These are phyloP conservation scores for Aspergillus cavernicola DNA, from an alignment of 495 filamentous ascomycete species.

Conservation along the genomic window DNA sequence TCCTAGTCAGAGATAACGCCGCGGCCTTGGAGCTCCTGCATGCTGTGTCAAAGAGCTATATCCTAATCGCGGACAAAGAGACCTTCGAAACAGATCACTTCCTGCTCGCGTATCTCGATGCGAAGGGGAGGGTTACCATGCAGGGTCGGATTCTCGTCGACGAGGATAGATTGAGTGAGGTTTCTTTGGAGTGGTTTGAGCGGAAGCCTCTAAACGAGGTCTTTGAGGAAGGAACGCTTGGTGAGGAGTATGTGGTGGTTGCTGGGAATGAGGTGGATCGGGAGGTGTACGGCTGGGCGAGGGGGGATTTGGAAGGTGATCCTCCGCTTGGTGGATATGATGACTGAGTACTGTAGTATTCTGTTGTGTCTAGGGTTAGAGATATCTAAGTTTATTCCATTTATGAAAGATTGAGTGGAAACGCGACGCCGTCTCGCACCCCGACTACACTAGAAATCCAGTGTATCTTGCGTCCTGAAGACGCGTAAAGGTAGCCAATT, in stretches of 20 bases:
- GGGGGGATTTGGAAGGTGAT: background rate
- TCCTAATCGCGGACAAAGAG: constrained; percentile 7
- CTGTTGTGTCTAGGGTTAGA: no score
- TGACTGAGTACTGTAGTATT: no score
- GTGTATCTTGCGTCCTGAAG: no score
- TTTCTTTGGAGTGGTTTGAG: background rate
- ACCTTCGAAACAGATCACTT: constrained; percentile 6
- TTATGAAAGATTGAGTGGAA: no score
- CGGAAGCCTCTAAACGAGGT: background rate
- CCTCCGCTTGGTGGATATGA: background rate
- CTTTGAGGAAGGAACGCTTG: background rate
- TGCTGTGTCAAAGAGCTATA: background rate
- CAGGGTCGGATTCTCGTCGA: background rate
- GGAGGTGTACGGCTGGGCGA: background rate
- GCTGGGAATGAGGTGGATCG: background rate
- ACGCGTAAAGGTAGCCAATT: no score
- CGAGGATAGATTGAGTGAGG: background rate
- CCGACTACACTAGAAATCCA: no score
- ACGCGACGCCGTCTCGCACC: no score
- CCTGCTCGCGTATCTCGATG: constrained; percentile 3
- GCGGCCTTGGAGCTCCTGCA: background rate
- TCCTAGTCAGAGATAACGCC: background rate
- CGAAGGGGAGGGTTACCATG: background rate
- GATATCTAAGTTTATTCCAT: no score
- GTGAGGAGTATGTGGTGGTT: background rate